These are phyloP conservation scores for Hura crepitans DNA, from an alignment of 441 rosid species.

Conservation along the genomic window DNA sequence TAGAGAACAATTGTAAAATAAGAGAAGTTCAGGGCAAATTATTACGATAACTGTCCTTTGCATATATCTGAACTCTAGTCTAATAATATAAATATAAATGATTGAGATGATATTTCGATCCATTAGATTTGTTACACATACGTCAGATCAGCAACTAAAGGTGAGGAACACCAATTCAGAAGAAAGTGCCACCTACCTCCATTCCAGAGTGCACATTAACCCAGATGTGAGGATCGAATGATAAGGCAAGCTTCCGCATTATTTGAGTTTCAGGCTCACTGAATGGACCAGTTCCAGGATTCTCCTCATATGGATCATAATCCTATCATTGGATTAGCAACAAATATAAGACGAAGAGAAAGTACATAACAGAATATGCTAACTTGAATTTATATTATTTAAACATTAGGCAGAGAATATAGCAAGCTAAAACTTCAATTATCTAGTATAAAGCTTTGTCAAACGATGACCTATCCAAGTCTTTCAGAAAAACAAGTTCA, in stretches of 20 bases:
- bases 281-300: conserved; percentile 90
- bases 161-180: neutral
- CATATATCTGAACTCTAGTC: neutral
- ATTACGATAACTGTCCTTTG: neutral
- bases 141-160: neutral
- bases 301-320: conserved; percentile 96
- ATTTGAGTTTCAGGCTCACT: conserved; percentile 96
- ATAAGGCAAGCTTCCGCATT: conserved; percentile 85
- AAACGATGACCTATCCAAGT: neutral
- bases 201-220: conserved; percentile 96
- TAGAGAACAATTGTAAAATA: neutral
- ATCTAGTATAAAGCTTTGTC: neutral
- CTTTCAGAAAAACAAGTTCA: neutral
- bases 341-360: conserved; percentile 20
- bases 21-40: neutral
- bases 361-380: conserved; percentile 6
- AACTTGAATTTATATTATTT: conserved; percentile 1
- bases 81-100: too few relatives aligned
- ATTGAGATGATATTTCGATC: neutral
- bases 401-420: neutral
- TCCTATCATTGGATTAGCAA: conserved; percentile 45
- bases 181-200: conserved; percentile 56
- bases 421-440: neutral
- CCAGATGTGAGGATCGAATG: conserved; percentile 95
- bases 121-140: neutral